Evolutionary conservation across 345 rosid genomes (phyloP).

Genomic region (Ceriops zippeliana): DNA sequence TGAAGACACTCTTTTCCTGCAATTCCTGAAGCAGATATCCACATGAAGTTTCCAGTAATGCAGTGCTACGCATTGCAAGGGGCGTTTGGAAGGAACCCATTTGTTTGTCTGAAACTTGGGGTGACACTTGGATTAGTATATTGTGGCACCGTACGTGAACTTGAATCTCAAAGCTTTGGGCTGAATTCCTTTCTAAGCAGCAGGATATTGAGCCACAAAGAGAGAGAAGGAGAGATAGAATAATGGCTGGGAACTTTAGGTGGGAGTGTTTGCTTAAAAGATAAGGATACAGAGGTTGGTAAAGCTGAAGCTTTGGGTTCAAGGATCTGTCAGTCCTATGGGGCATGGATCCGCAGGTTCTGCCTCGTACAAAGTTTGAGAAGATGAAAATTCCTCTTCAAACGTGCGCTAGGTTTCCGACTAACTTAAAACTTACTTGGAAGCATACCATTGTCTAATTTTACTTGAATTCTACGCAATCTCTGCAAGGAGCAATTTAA

Average conservation of each 20-base stretch:
- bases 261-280: slow-evolving; percentile 60
- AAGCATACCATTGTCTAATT: slow-evolving; percentile 7
- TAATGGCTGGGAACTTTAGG: slow-evolving; percentile 35
- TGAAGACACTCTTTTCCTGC: slow-evolving; percentile 56
- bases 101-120: neutral
- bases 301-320: slow-evolving; percentile 60
- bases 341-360: slow-evolving; percentile 11
- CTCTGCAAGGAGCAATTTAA: slow-evolving; percentile 7
- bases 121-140: slow-evolving; percentile 8
- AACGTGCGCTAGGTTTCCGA: slow-evolving; percentile 14
- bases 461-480: slow-evolving; percentile 33
- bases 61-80: slow-evolving; percentile 56
- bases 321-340: slow-evolving; percentile 38
- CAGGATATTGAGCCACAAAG: slow-evolving; percentile 14
- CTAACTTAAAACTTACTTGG: slow-evolving; percentile 14
- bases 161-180: slow-evolving; percentile 24
- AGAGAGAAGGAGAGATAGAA: slow-evolving; percentile 16
- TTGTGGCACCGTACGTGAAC: slow-evolving; percentile 11
- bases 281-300: slow-evolving; percentile 69
- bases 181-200: slow-evolving; percentile 32
- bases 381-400: neutral
- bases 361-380: slow-evolving; percentile 11
- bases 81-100: slow-evolving; percentile 77
- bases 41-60: slow-evolving; percentile 61
- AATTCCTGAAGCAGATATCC: slow-evolving; percentile 85